Conservation (phyloP, 768 basidiomycete species). For the Steccherinum ochraceum region DNA sequence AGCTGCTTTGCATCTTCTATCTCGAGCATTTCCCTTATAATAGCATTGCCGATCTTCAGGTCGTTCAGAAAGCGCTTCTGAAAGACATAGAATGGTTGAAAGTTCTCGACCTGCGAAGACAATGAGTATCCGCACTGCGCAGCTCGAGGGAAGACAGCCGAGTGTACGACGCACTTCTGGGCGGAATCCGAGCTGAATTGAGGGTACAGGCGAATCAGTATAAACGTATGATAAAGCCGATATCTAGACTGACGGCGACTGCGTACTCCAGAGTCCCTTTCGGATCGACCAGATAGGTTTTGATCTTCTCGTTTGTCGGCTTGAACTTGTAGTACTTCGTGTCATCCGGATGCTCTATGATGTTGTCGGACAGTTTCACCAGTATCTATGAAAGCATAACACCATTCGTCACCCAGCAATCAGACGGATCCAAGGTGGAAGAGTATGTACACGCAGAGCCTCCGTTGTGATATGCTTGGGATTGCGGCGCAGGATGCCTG, state of each 20-base stretch:
- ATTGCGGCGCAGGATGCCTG: constrained; percentile 72
- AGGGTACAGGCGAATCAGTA: background rate
- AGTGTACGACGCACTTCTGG: constrained; percentile 43
- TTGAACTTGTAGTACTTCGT: constrained; percentile 72
- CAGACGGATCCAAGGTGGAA: background rate
- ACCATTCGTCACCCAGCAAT: constrained; percentile 2
- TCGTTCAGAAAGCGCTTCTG: constrained; percentile 45
- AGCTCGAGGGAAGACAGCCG: background rate
- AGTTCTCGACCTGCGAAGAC: constrained; percentile 48
- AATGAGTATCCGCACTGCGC: background rate
- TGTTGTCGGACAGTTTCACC: constrained; percentile 63
- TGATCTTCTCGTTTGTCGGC: constrained; percentile 62
- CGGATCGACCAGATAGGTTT: constrained; percentile 59
- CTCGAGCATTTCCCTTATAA: constrained; percentile 58
- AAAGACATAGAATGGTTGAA: constrained; percentile 71
- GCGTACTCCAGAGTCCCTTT: constrained; percentile 78
- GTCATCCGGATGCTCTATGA: constrained; percentile 68
- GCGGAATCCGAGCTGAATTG: constrained; percentile 63
- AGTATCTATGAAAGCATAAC: constrained; percentile 47
- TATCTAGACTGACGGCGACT: constrained; percentile 49
- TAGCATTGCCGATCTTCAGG: constrained; percentile 54
- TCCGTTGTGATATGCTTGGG: constrained; percentile 50
- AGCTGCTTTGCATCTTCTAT: constrained; percentile 46
- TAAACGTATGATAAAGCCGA: background rate
- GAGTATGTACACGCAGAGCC: constrained; percentile 52